Conservation (phyloP, 2,329 filamentous ascomycete species). For the Akanthomyces muscarius region DNA sequence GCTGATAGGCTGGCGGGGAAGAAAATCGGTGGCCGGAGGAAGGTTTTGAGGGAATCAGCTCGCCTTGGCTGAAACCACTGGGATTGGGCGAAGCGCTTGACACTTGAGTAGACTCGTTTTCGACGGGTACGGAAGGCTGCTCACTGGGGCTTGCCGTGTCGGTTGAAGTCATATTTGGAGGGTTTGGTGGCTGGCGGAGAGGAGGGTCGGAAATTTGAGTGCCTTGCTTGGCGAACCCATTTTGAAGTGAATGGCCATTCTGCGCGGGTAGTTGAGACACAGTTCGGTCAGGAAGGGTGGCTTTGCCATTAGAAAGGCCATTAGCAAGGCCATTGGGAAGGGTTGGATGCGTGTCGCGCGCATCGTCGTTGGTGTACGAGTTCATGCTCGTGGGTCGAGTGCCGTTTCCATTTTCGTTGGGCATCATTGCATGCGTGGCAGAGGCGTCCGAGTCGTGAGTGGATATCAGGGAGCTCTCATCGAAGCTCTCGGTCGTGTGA, state of each 20-base stretch:
- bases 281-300: slow-evolving; percentile 5
- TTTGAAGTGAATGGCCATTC: slow-evolving; percentile 18
- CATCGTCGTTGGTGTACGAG: slow-evolving; percentile 49
- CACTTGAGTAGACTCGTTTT: not conserved
- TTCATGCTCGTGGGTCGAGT: slow-evolving; percentile 52
- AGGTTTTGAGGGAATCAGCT: slow-evolving; percentile 10
- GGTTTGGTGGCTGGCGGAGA: slow-evolving; percentile 5
- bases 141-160: not conserved
- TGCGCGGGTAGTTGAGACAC: not conserved
- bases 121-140: not conserved
- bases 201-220: slow-evolving; percentile 11
- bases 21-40: slow-evolving; percentile 15
- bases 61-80: slow-evolving; percentile 26
- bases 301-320: slow-evolving; percentile 20
- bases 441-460: slow-evolving; percentile 50
- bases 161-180: not conserved
- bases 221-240: slow-evolving; percentile 23
- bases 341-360: slow-evolving; percentile 15
- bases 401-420: slow-evolving; percentile 39
- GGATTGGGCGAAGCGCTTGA: slow-evolving; percentile 22
- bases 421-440: slow-evolving; percentile 39
- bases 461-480: slow-evolving; percentile 52
- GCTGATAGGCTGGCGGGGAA: slow-evolving; percentile 35
- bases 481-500: slow-evolving; percentile 49
- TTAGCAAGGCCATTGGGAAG: slow-evolving; percentile 11